These are phyloP conservation scores for Macrotyloma uniflorum DNA, from an alignment of 306 rosid genomes.

Conservation along the genomic window DNA sequence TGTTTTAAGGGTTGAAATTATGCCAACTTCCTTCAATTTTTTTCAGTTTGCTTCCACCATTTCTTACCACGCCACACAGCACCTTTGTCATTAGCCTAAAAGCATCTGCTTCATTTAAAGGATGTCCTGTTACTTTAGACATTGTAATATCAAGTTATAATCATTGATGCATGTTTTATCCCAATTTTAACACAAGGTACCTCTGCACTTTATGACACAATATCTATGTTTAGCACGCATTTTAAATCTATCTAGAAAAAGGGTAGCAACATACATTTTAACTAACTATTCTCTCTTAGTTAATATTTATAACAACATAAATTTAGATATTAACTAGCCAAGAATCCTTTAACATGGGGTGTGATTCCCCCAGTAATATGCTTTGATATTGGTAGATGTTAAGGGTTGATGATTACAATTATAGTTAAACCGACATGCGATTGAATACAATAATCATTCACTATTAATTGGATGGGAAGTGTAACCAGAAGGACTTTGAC, in stretches of 20 bases:
- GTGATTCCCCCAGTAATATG: not conserved
- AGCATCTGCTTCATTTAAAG: not conserved
- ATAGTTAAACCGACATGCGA: constrained; percentile 3
- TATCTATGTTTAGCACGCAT: not conserved
- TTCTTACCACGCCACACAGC: constrained; percentile 30
- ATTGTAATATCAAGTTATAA: not conserved
- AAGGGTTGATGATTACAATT: not conserved
- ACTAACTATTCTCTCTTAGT: too few relatives aligned
- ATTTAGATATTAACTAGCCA: not conserved
- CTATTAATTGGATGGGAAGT: constrained; percentile 21
- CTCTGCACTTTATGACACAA: not conserved
- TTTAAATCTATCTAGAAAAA: not conserved
- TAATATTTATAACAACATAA: too few relatives aligned
- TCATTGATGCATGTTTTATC: not conserved
- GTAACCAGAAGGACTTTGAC: constrained; percentile 7
- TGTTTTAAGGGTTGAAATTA: constrained; percentile 34
- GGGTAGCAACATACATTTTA: too few relatives aligned
- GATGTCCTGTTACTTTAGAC: not conserved
- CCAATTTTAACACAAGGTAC: not conserved
- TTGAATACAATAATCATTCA: constrained; percentile 7
- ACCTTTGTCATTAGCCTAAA: constrained; percentile 27
- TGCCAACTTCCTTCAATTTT: constrained; percentile 16
- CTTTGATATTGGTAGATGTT: constrained; percentile 32
- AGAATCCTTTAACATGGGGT: not conserved
- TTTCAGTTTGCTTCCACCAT: constrained; percentile 15